A percentile compares a stretch with the other conserved stretches of the same genome.
These are phyloP conservation scores for Candida nemodendra DNA, from an alignment of 805 yeast genomes.

Conservation along the genomic window DNA sequence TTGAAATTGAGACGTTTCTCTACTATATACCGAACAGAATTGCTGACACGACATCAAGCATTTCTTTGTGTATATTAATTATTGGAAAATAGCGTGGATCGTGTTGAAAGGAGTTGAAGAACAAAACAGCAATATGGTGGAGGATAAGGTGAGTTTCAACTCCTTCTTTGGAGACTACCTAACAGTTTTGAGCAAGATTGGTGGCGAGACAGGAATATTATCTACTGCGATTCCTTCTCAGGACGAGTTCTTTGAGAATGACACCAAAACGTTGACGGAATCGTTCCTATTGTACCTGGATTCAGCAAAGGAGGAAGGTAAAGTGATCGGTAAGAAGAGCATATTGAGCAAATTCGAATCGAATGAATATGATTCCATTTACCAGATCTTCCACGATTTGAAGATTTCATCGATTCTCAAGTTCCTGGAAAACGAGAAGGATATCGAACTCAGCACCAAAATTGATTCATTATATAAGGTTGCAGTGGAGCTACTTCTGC, in stretches of 20 bases:
- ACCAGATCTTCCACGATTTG: constrained; percentile 64
- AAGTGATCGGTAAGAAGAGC: constrained; percentile 32
- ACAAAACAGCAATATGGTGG: too few species aligned
- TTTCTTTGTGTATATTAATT: too few species aligned
- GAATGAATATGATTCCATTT: constrained; percentile 46
- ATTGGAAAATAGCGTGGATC: too few species aligned
- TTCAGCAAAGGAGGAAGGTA: constrained; percentile 27
- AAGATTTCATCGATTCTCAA: constrained; percentile 52
- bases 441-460: constrained; percentile 46
- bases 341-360: constrained; percentile 41
- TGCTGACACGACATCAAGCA: too few species aligned
- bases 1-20: too few species aligned
- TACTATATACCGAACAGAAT: too few species aligned
- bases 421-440: constrained; percentile 47
- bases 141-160: constrained; percentile 8
- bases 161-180: constrained; percentile 22
- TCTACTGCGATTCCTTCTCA: constrained; percentile 38
- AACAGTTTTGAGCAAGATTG: constrained; percentile 22
- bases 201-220: constrained; percentile 19
- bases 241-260: constrained; percentile 41
- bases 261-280: constrained; percentile 41
- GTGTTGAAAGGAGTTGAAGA: too few species aligned
- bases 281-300: constrained; percentile 41
- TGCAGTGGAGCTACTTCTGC: constrained; percentile 57
- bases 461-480: constrained; percentile 65